Percentiles rank a stretch among this genome's conserved stretches.
Conservation (phyloP, 345 rosid genomes). For the Eucalyptus grandis region DNA sequence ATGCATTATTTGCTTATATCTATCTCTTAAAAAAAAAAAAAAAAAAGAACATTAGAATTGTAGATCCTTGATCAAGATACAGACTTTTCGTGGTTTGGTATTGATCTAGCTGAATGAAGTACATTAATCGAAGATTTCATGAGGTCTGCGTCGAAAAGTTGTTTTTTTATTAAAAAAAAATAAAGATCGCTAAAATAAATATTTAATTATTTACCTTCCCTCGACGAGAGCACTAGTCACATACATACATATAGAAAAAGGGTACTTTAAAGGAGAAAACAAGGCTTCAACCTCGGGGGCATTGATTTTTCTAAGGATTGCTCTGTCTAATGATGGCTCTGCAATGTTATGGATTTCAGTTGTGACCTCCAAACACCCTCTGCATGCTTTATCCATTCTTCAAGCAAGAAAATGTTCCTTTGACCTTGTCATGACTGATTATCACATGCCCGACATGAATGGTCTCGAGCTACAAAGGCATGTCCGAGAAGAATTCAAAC, state of each 20-base stretch:
- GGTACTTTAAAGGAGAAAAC: neutral
- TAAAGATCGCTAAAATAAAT: neutral
- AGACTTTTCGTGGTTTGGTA: neutral
- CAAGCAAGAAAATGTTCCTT: conserved; percentile 2
- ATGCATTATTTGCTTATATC: neutral
- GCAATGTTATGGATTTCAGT: conserved; percentile 2
- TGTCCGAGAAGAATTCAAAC: conserved; percentile 4
- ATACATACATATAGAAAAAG: neutral
- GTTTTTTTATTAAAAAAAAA: neutral
- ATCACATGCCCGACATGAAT: conserved; percentile 60
- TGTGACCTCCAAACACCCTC: conserved; percentile 13
- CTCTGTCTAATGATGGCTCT: neutral
- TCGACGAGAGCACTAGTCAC: neutral
- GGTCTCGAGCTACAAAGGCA: conserved; percentile 36
- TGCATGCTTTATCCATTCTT: conserved; percentile 39
- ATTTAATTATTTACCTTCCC: neutral
- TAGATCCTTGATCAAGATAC: neutral
- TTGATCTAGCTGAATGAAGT: neutral
- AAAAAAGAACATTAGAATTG: neutral
- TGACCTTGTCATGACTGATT: conserved; percentile 58
- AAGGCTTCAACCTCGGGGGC: neutral
- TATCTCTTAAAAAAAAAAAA: neutral
- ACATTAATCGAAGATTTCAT: neutral
- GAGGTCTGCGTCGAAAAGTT: neutral
- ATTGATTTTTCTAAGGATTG: neutral